Evolutionary conservation across 176 grass and related monocot species (phyloP), one percentile per base, ranked within the genome.

Genomic region (Oryza glaberrima): DNA sequence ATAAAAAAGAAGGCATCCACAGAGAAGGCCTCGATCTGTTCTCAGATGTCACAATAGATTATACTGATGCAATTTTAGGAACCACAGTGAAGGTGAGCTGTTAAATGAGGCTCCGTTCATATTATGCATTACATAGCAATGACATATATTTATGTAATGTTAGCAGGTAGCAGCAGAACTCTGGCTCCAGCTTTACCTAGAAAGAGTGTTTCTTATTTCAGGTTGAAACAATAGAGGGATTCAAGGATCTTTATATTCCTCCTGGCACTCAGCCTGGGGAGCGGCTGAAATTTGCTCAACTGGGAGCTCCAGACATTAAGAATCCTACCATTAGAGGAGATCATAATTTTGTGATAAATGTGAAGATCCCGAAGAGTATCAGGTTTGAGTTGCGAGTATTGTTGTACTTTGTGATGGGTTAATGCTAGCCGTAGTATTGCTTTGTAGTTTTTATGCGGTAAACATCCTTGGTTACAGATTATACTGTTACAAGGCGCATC

Each of bases 211-310:
- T 81, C 6, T 75, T 75, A 71, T 92, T 88, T 52, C 84, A 98
- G 95, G 95, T 98, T 71, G 91, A 98, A 70, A 98, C 95, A 81
- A 65, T 98, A 34, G 87, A 86, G 86, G 95, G 93, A 69, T 78
- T 84, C 72, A 93, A 63, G 87, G 91, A 98, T 79, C 89, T 98
- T 80, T 66, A 58, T 77, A 90, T 98, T 72, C 91, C 91, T 48
- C 85, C 91, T 91, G 93, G 95, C 65, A 95, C 89, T 71, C 95
- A 95, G 85, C 93, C 95, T 73, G 91, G 93, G 80, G 91, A 95
- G n/a, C 83, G 35, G 38, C 67, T 98, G 48, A 93, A 98, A 70
- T 77, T 95, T 80, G 11, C 4, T 66, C 81, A 84, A 49, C 64
- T 96, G 71, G 95, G 95, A 88, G 87, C 81, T 77, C 93, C 91